These are phyloP conservation scores for Neurospora crassa DNA, from an alignment of 2,329 filamentous ascomycete species.

Conservation along the genomic window DNA sequence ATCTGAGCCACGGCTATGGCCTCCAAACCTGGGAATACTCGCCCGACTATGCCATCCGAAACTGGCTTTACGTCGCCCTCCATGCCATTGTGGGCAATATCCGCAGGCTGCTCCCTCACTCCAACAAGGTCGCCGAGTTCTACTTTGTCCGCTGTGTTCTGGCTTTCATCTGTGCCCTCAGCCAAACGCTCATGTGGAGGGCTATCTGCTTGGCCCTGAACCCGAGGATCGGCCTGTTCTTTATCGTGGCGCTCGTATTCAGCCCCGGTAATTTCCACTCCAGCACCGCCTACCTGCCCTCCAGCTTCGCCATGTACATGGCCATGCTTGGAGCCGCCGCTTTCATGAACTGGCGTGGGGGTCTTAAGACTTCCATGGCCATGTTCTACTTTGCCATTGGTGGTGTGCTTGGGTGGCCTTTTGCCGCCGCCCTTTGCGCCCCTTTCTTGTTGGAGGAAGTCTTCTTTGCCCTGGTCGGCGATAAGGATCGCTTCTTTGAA, in stretches of 20 bases:
- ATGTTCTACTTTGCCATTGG: conserved; percentile 88
- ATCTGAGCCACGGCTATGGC: conserved; percentile 84
- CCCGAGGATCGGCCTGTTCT: conserved; percentile 75
- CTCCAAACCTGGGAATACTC: conserved; percentile 99
- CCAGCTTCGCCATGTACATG: conserved; percentile 94
- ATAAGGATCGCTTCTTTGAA: conserved; percentile 49
- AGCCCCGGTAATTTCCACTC: conserved; percentile 93
- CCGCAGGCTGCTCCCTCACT: conserved; percentile 51
- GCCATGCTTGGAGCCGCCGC: conserved; percentile 76
- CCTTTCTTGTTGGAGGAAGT: conserved; percentile 77
- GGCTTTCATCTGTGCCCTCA: conserved; percentile 67
- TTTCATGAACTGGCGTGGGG: conserved; percentile 83
- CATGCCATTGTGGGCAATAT: conserved; percentile 66
- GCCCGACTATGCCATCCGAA: conserved; percentile 86
- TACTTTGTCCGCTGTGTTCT: conserved; percentile 74
- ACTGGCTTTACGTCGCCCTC: conserved; percentile 80
- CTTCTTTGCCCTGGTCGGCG: conserved; percentile 44
- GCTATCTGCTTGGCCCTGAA: conserved; percentile 69
- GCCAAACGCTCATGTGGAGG: conserved; percentile 73
- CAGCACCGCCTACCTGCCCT: conserved; percentile 77
- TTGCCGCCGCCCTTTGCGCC: conserved; percentile 69
- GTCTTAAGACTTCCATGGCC: conserved; percentile 68
- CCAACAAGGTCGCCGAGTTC: conserved; percentile 65
- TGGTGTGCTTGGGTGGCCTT: conserved; percentile 87
- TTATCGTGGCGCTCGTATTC: conserved; percentile 64